Conservation (phyloP, 2,329 filamentous ascomycete species). For the Colletotrichum lupini region DNA sequence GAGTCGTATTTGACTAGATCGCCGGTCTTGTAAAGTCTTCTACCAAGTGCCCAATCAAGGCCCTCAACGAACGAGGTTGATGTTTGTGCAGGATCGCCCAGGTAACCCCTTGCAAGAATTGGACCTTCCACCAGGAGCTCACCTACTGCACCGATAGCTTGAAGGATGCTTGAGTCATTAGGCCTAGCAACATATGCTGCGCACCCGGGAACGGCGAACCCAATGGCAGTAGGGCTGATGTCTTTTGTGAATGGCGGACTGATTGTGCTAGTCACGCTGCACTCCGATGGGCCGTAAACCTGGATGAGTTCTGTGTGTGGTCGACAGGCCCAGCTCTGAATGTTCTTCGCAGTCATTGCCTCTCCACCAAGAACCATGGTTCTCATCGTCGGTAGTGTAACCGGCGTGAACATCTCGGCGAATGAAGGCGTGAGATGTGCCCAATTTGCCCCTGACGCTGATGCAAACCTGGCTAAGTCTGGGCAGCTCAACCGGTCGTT, state of each 20-base stretch:
- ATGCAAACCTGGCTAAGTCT: constrained; percentile 42
- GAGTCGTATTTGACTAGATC: constrained; percentile 83
- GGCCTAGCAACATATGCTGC: constrained; percentile 35
- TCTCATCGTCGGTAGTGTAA: constrained; percentile 56
- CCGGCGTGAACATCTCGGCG: constrained; percentile 55
- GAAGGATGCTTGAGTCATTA: constrained; percentile 4
- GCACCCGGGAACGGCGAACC: constrained; percentile 40
- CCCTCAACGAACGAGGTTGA: constrained; percentile 76
- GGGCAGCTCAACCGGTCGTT: constrained; percentile 54
- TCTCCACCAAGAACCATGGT: constrained; percentile 62
- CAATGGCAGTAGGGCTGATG: constrained; percentile 49
- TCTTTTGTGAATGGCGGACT: constrained; percentile 47
- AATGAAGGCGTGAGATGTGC: constrained; percentile 62
- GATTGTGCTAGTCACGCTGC: constrained; percentile 48
- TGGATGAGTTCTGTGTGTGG: constrained; percentile 52
- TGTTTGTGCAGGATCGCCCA: constrained; percentile 72
- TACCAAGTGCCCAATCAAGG: constrained; percentile 66
- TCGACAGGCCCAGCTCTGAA: constrained; percentile 56
- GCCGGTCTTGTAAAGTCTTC: constrained; percentile 81
- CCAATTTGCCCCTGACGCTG: constrained; percentile 51
- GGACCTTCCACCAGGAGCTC: constrained; percentile 39
- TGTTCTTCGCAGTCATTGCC: constrained; percentile 61
- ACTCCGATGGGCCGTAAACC: constrained; percentile 65
- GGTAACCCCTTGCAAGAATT: constrained; percentile 65
- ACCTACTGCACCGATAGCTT: constrained; percentile 34